phyloP scores from a whole-genome alignment of 495 filamentous ascomycete genomes.

The Penicillium simplicissimum region DNA sequence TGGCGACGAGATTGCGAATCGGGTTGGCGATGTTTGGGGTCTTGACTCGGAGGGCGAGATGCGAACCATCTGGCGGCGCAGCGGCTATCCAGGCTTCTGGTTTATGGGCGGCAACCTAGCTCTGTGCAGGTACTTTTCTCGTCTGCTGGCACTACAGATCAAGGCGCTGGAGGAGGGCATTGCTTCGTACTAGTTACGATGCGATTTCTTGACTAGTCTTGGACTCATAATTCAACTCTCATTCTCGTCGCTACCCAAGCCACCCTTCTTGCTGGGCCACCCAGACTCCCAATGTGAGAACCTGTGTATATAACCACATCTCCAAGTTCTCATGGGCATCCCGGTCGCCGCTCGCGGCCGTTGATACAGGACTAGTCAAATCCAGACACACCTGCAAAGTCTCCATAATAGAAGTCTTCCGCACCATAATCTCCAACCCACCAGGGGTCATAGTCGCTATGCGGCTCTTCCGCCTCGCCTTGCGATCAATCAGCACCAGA shows the following conservation, averaged over 20 bases:
- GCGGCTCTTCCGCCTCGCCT: conserved; percentile 24
- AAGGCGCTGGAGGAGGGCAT: conserved; percentile 62
- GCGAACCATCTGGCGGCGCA: conserved; percentile 67
- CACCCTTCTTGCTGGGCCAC: conserved; percentile 39
- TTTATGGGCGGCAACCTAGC: conserved; percentile 82
- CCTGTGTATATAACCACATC: conserved; percentile 35
- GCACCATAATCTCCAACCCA: conserved; percentile 25
- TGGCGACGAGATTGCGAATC: conserved; percentile 67
- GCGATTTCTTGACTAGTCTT: neutral
- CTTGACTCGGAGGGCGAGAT: conserved; percentile 76
- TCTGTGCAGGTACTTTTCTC: conserved; percentile 70
- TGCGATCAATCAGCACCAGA: conserved; percentile 29
- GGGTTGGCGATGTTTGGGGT: conserved; percentile 72
- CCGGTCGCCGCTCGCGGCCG: neutral
- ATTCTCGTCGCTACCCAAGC: conserved; percentile 14
- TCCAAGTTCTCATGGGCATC: conserved; percentile 22
- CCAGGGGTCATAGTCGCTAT: conserved; percentile 29
- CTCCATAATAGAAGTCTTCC: conserved; percentile 28
- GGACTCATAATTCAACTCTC: conserved; percentile 3
- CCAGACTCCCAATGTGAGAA: conserved; percentile 39
- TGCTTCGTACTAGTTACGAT: conserved; percentile 25
- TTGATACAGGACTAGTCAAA: conserved; percentile 19
- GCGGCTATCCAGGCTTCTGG: conserved; percentile 78
- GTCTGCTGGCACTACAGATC: conserved; percentile 73
- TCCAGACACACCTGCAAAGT: conserved; percentile 21